A percentile compares a stretch with the other conserved stretches of the same genome.
These are phyloP conservation scores for Rhizopogon vesiculosus DNA, from an alignment of 768 basidiomycete species.

Conservation along the genomic window DNA sequence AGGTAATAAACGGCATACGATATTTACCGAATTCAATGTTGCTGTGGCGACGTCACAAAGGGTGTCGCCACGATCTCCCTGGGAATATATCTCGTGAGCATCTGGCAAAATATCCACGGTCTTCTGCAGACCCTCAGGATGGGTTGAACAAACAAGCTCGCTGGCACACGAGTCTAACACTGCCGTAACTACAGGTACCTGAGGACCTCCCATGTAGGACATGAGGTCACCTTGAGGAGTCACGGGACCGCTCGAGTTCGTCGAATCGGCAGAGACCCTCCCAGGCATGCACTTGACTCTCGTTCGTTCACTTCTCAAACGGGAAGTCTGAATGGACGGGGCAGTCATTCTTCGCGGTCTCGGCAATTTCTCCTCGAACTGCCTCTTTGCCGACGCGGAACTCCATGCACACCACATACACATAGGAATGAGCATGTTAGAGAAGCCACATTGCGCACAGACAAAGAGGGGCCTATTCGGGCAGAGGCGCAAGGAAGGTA, in stretches of 20 bases:
- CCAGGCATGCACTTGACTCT: conserved; percentile 4
- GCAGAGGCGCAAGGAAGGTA: conserved; percentile 40
- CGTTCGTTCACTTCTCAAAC: conserved; percentile 7
- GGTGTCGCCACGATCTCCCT: conserved; percentile 10
- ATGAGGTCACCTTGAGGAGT: conserved; percentile 18
- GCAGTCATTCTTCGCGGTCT: conserved; percentile 30
- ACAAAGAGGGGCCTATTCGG: conserved; percentile 39
- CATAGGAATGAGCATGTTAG: conserved; percentile 43
- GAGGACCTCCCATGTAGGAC: conserved; percentile 1
- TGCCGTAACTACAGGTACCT: conserved; percentile 26
- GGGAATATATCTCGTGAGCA: conserved; percentile 2
- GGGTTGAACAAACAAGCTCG: conserved; percentile 7
- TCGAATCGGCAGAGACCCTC: conserved; percentile 19
- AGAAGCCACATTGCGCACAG: conserved; percentile 43
- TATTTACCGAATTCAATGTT: conserved; percentile 26
- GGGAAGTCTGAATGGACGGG: conserved; percentile 11
- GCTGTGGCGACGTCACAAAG: conserved; percentile 18
- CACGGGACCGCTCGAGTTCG: conserved; percentile 14
- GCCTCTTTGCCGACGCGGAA: conserved; percentile 34
- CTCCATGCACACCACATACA: conserved; percentile 51
- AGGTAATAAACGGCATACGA: conserved; percentile 11
- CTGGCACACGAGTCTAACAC: conserved; percentile 16
- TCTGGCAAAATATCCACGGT: not conserved
- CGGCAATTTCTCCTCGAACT: conserved; percentile 34
- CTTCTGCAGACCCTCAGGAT: not conserved